Base-by-base conservation (phyloP, 805 yeast genomes). In the Kregervanrija delftensis region DNA sequence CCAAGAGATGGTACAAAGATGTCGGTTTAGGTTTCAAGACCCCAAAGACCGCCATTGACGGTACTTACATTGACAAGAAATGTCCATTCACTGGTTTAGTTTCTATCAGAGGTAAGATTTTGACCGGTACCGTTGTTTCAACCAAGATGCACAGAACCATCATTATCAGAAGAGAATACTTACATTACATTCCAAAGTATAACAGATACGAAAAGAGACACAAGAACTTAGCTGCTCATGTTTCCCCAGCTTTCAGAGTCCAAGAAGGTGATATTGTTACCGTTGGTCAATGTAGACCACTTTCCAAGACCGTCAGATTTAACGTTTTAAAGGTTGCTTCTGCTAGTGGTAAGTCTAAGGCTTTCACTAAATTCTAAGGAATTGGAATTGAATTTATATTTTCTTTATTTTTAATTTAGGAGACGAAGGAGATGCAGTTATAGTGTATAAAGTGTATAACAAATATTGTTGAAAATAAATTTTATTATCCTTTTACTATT, bases 121-220 rank as follows among this genome's bases (percentile, higher is more conserved):
- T 93, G 74, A 84, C 96, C 64, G 99, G 99, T 78, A 86, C 96
- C 71, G 99, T 93, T 77, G 96, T 93, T 63, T 93, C 99, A 68
- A 90, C 99, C 83, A 93, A 93, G 83, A 93, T 93, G 99, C 99
- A 93, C 95, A 93, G 99, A 83, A 93, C 99, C 67, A 86, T 93
- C 79, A 85, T 93, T 74, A 86, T 93, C 81, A 90, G 99, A 85
- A 91, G 99, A 81, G 98, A 93, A 72, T 93, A 93, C 95, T 87
- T 93, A 73, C 99, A 93, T 81, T 93, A 88, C 81, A 86, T 93
- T 74, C 96, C 98, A 76, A 93, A 93, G 85, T 93, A 93, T 82
- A 93, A 91, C 96, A 90, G 99, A 86, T 93, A 89, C 87, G 99
- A 93, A 82, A 93, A 93, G 87, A 89, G 99, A 82, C 99, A 93